Conservation (phyloP, 371 early-diverging fungal species). For the Dinochytrium kinnereticum region DNA sequence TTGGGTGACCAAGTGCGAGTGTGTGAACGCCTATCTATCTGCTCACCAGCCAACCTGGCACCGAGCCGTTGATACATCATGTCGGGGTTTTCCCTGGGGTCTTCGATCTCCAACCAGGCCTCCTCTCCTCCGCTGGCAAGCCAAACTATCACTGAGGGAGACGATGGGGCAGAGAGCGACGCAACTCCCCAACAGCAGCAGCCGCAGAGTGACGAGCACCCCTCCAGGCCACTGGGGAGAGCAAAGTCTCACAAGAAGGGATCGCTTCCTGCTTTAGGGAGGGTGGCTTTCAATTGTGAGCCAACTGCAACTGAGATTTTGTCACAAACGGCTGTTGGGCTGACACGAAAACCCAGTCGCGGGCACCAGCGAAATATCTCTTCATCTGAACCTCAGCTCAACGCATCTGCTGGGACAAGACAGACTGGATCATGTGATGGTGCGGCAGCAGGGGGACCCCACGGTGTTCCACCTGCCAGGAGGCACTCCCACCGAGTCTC, state of each 20-base stretch:
- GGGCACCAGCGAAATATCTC: constrained; percentile 9
- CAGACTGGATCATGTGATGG: neutral
- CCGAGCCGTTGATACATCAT: too few relatives aligned
- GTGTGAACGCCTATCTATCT: too few relatives aligned
- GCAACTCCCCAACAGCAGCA: too few relatives aligned
- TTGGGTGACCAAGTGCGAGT: too few relatives aligned
- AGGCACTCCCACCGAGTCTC: constrained; percentile 1
- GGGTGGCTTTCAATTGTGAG: constrained; percentile 14
- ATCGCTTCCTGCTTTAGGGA: neutral
- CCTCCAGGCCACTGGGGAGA: neutral
- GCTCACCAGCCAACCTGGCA: too few relatives aligned
- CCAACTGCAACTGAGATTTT: neutral
- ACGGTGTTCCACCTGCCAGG: neutral
- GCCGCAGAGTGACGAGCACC: neutral
- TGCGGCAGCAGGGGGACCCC: neutral
- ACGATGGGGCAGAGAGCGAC: too few relatives aligned
- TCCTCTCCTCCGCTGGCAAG: too few relatives aligned
- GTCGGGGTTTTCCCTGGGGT: neutral
- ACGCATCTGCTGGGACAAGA: neutral
- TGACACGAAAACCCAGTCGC: constrained; percentile 1
- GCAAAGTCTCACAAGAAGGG: constrained; percentile 3
- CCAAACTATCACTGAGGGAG: neutral
- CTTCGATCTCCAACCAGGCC: neutral
- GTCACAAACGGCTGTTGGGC: neutral
- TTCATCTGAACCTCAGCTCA: constrained; percentile 3